A percentile compares a stretch with the other conserved stretches of the same genome.
Conservation (phyloP, 352 stramenopile genomes). For the Plasmopara halstedii region DNA sequence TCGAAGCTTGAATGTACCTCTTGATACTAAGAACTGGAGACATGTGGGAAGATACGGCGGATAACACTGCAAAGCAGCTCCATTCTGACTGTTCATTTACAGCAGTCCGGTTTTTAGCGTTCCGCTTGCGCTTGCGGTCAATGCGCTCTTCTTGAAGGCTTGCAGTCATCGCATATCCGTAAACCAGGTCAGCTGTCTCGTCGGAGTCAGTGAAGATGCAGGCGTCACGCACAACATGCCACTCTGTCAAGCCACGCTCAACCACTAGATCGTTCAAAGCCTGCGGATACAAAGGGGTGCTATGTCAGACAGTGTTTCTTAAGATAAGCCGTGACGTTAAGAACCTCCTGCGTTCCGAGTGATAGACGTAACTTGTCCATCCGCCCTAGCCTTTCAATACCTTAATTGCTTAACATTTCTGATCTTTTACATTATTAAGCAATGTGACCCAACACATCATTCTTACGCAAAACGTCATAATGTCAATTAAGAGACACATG, state of each 20-base stretch:
- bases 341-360: not conserved
- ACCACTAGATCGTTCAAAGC: conserved; percentile 37
- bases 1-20: conserved; percentile 14
- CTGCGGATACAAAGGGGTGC: conserved; percentile 15
- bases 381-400: too few species aligned
- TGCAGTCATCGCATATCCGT: conserved; percentile 15
- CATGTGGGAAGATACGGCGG: conserved; percentile 8
- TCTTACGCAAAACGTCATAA: too few species aligned
- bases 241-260: conserved; percentile 28
- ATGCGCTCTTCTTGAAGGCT: conserved; percentile 35
- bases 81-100: conserved; percentile 7
- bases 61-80: conserved; percentile 34
- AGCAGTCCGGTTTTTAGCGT: not conserved
- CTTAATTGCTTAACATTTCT: too few species aligned
- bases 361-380: not conserved
- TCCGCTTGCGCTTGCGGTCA: conserved; percentile 35
- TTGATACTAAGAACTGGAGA: conserved; percentile 30
- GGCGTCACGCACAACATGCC: conserved; percentile 20
- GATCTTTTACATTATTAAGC: too few species aligned
- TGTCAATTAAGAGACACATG: too few species aligned
- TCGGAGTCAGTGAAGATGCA: conserved; percentile 8
- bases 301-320: not conserved
- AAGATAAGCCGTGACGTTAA: not conserved
- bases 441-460: too few species aligned
- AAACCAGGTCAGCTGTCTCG: conserved; percentile 25